Evolutionary conservation across 306 rosid genomes (phyloP).

Genomic region (Ammopiptanthus mongolicus): DNA sequence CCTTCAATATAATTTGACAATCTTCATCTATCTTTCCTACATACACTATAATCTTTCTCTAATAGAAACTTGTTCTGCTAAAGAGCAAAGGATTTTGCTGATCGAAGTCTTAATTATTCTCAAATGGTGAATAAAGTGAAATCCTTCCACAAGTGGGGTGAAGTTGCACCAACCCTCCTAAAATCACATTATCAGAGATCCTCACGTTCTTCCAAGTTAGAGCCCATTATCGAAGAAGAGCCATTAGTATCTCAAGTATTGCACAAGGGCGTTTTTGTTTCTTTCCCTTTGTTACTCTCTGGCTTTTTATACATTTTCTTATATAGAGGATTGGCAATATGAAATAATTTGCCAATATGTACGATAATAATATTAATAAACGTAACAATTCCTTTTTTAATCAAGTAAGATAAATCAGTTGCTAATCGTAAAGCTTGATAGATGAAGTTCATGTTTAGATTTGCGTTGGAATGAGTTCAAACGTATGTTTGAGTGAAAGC

Average conservation of each 20-base stretch:
- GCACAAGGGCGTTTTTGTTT: background rate
- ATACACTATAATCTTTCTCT: background rate
- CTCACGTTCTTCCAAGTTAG: background rate
- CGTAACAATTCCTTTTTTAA: background rate
- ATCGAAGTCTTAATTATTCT: background rate
- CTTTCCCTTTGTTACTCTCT: constrained; percentile 22
- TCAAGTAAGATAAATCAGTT: background rate
- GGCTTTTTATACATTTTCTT: constrained; percentile 22
- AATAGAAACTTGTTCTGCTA: background rate
- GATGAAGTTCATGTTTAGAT: too few relatives aligned
- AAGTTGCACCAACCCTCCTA: constrained; percentile 27
- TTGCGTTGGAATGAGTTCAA: too few relatives aligned
- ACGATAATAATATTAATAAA: background rate
- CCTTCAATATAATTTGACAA: constrained; percentile 1
- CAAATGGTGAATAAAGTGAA: constrained; percentile 16
- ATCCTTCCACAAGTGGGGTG: constrained; percentile 19
- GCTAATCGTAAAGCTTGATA: background rate
- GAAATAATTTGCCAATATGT: background rate
- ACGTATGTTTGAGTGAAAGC: too few relatives aligned
- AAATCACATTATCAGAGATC: constrained; percentile 9
- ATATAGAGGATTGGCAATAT: constrained; percentile 17
- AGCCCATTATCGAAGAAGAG: constrained; percentile 33
- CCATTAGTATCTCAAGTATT: background rate
- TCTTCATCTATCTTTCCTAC: background rate
- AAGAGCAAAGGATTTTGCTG: background rate